Percentiles rank a stretch among this genome's conserved stretches.
Evolutionary conservation across 192 early-diverging fungal species (phyloP).

Genomic region (Oehlia diaphana): DNA sequence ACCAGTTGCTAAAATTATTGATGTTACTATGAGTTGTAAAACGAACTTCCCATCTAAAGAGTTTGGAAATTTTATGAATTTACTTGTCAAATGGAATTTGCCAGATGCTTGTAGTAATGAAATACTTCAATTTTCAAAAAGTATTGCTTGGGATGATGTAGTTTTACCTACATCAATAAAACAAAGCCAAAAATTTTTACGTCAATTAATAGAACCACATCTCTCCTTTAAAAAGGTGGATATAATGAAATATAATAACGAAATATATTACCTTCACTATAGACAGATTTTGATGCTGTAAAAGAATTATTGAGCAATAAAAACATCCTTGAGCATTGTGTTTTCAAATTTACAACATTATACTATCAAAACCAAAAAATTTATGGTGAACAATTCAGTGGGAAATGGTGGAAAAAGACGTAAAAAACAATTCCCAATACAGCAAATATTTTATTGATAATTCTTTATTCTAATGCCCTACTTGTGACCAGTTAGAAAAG

Average conservation of each 20-base stretch:
- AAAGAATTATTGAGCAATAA: not conserved
- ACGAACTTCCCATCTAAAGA: no score
- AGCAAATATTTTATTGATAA: constrained; percentile 10
- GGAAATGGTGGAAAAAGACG: not conserved
- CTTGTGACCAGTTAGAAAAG: not conserved
- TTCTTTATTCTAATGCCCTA: not conserved
- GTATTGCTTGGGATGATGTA: not conserved
- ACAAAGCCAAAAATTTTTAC: not conserved
- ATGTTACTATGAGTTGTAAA: no score
- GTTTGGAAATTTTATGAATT: not conserved
- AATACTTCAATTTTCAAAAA: not conserved
- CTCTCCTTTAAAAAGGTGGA: not conserved
- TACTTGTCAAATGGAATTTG: constrained; percentile 7
- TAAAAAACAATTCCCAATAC: not conserved
- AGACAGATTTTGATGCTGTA: not conserved
- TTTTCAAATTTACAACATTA: not conserved
- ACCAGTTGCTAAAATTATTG: no score
- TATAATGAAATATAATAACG: not conserved
- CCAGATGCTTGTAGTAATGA: not conserved
- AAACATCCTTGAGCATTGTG: not conserved
- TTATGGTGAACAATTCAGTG: not conserved
- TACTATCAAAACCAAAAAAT: not conserved
- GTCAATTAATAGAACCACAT: not conserved
- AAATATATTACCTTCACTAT: not conserved
- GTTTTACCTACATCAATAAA: not conserved